Conservation (phyloP, 192 early-diverging fungal genomes). For the Neocallimastix lanati region DNA sequence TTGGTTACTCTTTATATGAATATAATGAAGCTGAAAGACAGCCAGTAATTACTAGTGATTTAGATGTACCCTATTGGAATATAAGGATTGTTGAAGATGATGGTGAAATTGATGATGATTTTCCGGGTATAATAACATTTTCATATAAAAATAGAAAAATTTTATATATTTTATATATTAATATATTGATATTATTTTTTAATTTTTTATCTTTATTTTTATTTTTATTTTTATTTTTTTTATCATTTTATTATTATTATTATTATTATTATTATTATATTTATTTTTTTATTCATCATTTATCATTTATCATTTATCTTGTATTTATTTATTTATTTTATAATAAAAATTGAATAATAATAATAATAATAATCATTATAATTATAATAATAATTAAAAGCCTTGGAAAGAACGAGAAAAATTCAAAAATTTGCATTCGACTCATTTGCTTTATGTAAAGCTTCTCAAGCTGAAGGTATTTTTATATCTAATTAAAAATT, state of each 20-base stretch:
- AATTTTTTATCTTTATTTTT: no score
- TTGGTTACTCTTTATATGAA: conserved; percentile 79
- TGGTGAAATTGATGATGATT: conserved; percentile 88
- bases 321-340: no score
- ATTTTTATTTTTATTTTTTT: no score
- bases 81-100: conserved; percentile 88
- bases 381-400: conserved; percentile 14
- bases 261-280: no score
- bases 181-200: no score
- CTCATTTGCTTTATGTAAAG: conserved; percentile 74
- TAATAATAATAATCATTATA: no score
- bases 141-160: no score
- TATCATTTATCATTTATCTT: neutral
- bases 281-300: neutral
- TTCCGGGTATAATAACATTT: conserved; percentile 61
- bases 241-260: no score
- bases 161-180: no score
- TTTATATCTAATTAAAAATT: neutral
- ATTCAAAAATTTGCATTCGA: conserved; percentile 76
- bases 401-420: conserved; percentile 67
- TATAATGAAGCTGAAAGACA: conserved; percentile 52
- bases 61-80: conserved; percentile 64
- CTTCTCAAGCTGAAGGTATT: conserved; percentile 50
- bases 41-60: conserved; percentile 40
- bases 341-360: no score